These are phyloP conservation scores for Actinomucor elegans DNA, from an alignment of 371 early-diverging fungal genomes.

Conservation along the genomic window DNA sequence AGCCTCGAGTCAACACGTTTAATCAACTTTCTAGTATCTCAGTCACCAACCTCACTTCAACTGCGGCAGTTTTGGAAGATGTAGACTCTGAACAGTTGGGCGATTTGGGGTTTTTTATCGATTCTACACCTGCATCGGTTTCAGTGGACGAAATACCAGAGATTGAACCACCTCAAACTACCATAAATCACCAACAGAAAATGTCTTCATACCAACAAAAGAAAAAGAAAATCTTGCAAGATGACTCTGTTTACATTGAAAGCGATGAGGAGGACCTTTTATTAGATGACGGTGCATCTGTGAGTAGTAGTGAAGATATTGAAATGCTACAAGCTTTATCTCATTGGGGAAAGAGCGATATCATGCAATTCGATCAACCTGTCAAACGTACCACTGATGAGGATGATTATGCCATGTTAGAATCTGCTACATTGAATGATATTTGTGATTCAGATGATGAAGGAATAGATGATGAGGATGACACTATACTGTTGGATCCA, in stretches of 20 bases:
- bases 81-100: not conserved
- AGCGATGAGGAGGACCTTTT: conserved; percentile 4
- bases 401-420: not conserved
- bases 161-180: not conserved
- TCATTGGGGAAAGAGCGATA: conserved; percentile 10
- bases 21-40: conserved; percentile 7
- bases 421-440: not conserved
- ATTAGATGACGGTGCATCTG: conserved; percentile 5
- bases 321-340: conserved; percentile 4
- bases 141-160: not conserved
- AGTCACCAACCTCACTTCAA: not conserved
- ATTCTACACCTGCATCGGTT: conserved; percentile 2
- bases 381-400: not conserved
- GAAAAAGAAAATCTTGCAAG: conserved; percentile 7
- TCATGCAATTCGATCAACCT: not conserved
- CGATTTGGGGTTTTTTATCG: conserved; percentile 15
- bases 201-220: not conserved
- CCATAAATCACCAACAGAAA: not conserved
- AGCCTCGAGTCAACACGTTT: not conserved
- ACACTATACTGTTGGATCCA: not conserved
- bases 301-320: conserved; percentile 24
- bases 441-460: conserved; percentile 6
- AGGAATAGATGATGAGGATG: not conserved
- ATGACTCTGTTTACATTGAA: conserved; percentile 13
- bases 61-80: not conserved